phyloP scores from a whole-genome alignment of 2,329 filamentous ascomycete genomes.

The Penicillium sp. region DNA sequence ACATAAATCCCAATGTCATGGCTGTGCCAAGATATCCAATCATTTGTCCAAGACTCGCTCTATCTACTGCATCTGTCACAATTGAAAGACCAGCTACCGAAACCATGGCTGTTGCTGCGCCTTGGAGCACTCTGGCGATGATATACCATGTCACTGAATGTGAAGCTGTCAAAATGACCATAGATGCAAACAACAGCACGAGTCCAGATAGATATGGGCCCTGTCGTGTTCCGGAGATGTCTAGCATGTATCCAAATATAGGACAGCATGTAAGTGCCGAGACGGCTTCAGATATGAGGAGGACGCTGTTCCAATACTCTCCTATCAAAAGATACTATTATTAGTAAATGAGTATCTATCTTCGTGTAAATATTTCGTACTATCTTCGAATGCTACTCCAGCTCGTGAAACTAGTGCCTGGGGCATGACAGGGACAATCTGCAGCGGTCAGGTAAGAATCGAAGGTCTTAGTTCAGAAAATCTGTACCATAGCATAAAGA shows the following conservation, averaged over 20 bases:
- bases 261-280: constrained; percentile 19
- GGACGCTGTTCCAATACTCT: constrained; percentile 23
- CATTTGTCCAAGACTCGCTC: constrained; percentile 57
- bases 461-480: neutral
- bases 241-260: constrained; percentile 19
- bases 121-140: constrained; percentile 56
- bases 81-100: constrained; percentile 61
- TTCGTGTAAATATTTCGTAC: neutral
- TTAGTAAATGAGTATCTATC: neutral
- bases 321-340: constrained; percentile 1
- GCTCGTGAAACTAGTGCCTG: constrained; percentile 16
- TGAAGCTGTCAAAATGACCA: constrained; percentile 55
- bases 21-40: constrained; percentile 58
- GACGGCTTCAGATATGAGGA: constrained; percentile 18
- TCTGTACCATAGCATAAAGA: constrained; percentile 20
- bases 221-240: constrained; percentile 43
- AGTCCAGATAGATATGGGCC: constrained; percentile 59
- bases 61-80: constrained; percentile 58
- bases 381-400: constrained; percentile 15
- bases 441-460: constrained; percentile 1
- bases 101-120: constrained; percentile 57
- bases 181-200: constrained; percentile 51
- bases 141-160: constrained; percentile 49
- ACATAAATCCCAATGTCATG: constrained; percentile 56
- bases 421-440: constrained; percentile 22